Percentiles rank a stretch among this genome's conserved stretches.
phyloP scores from a whole-genome alignment of 2,329 filamentous ascomycete genomes.

The Graphiopsis chlorocephala region DNA sequence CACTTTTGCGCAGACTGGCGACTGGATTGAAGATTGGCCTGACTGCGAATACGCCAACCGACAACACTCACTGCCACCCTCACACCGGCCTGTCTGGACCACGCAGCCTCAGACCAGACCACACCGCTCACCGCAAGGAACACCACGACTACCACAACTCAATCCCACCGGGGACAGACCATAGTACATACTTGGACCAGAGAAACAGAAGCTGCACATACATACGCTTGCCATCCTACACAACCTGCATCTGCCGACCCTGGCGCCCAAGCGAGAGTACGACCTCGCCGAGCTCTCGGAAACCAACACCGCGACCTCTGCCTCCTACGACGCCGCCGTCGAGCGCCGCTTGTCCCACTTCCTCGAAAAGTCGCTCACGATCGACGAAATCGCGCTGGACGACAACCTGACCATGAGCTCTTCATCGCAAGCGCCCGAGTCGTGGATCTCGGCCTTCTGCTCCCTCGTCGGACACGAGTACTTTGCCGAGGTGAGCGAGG shows the following conservation, averaged over 20 bases:
- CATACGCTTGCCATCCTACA: background rate
- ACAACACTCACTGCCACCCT: background rate
- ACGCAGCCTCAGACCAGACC: background rate
- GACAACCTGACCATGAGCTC: slow-evolving; percentile 49
- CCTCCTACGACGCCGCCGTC: slow-evolving; percentile 5
- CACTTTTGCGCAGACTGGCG: background rate
- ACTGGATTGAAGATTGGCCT: background rate
- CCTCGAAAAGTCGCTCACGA: slow-evolving; percentile 30
- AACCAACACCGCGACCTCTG: slow-evolving; percentile 9
- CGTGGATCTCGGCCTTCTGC: slow-evolving; percentile 98
- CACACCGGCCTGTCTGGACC: background rate
- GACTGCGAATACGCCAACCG: background rate
- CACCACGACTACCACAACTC: background rate
- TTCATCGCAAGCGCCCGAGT: slow-evolving; percentile 66
- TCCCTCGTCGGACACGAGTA: slow-evolving; percentile 95
- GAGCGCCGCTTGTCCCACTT: slow-evolving; percentile 26
- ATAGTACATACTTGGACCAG: slow-evolving; percentile 21
- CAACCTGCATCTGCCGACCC: background rate
- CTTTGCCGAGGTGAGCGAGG: slow-evolving; percentile 97
- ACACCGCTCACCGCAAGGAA: slow-evolving; percentile 4
- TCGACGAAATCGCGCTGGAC: slow-evolving; percentile 20
- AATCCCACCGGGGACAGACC: background rate
- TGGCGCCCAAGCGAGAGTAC: slow-evolving; percentile 14
- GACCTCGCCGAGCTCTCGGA: slow-evolving; percentile 15
- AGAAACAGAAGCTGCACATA: background rate